Base-by-base conservation (phyloP, 306 rosid species). In the Corylus heterophylla region DNA sequence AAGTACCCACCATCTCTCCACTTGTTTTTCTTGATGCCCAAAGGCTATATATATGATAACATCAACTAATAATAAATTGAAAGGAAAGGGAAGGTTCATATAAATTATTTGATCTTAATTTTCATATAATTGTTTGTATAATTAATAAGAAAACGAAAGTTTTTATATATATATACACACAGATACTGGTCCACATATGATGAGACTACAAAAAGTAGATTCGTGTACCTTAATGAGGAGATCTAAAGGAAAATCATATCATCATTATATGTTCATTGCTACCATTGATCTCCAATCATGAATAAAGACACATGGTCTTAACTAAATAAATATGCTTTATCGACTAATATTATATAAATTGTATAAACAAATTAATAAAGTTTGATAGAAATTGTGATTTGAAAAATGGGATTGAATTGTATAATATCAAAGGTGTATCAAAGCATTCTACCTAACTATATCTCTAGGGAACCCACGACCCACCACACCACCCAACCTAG, bases 11-110 rank as follows among this genome's bases (percentile, higher is more conserved):
- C 27, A 54, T 11, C 12, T 25, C 42, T 64, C 52, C 66, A 37
- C 13, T 56, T 25, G n/a, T 70, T 42, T 45, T 73, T 63, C 78
- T 73, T 49, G 73, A 62, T 79, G 31, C 35, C 67, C 68, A 22
- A 76, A 69, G 8, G 29, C 54, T 29, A 16, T 4, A 13, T 16
- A 25, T 31, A 22, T 22, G 5, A 73, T 7, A 22, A 22, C 31
- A 54, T 20, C 25, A 20, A 73, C 13, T 8, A 56, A 18, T 22
- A 69, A 22, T 52, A 73, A 20, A 71, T 70, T 44, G 51, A 37
- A 39, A 29, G 37, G 58, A 76, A 69, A 62, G n/a, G 22, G 6
- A 10, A 67, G n/a, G 55, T 27, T 14, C 47, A 25, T 55, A 44
- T 49, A 61, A 69, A n/a, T 35, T 51, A 42, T 63, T 22, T 62